These are phyloP conservation scores for Penicillium sp. DNA, from an alignment of 2,329 filamentous ascomycete species.

Conservation along the genomic window DNA sequence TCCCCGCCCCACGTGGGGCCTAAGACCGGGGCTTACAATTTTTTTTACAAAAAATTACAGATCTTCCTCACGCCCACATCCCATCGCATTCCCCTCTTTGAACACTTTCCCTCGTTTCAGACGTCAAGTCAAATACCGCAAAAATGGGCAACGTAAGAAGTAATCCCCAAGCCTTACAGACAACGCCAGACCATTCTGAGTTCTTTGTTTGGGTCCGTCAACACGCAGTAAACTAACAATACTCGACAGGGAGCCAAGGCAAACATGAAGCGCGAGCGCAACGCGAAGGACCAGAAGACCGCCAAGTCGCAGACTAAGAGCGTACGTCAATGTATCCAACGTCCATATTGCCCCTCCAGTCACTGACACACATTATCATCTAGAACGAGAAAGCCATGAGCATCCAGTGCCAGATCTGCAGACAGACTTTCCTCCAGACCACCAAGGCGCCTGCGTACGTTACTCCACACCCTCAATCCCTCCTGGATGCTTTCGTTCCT, in stretches of 20 bases:
- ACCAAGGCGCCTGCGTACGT: conserved; percentile 63
- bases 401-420: conserved; percentile 76
- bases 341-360: background rate
- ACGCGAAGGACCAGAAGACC: conserved; percentile 60
- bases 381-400: conserved; percentile 72
- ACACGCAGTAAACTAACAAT: conserved; percentile 14
- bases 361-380: conserved; percentile 8
- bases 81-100: conserved; percentile 24
- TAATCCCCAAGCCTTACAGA: background rate
- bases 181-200: background rate
- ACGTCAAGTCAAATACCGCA: conserved; percentile 28
- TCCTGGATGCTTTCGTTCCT: background rate
- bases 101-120: conserved; percentile 34
- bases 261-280: conserved; percentile 71
- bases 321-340: conserved; percentile 49
- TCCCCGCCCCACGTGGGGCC: conserved; percentile 9
- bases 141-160: conserved; percentile 31
- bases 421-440: conserved; percentile 75
- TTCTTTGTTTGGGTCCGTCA: background rate
- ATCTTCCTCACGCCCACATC: conserved; percentile 8
- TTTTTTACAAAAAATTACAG: conserved; percentile 13
- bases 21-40: conserved; percentile 6
- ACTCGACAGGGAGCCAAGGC: conserved; percentile 58
- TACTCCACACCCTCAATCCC: background rate
- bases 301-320: conserved; percentile 68